Evolutionary conservation across 2,329 filamentous ascomycete species (phyloP).

Genomic region (Hymenoscyphus linearis): DNA sequence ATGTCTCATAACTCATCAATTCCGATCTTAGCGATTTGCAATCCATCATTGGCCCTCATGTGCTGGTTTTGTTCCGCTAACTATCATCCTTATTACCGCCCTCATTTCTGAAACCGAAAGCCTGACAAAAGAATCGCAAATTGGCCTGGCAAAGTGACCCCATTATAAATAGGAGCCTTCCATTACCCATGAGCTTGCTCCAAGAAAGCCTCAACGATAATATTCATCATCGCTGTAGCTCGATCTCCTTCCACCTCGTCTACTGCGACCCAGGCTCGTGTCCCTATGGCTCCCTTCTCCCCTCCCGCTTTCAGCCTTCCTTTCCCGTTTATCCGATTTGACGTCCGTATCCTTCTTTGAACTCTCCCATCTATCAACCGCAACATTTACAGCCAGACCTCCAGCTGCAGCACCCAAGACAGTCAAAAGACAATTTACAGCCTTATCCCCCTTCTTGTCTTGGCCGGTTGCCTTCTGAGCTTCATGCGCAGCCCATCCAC

Average conservation of each 20-base stretch:
- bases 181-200: no score
- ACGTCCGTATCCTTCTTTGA: conserved; percentile 13
- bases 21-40: background rate
- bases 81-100: no score
- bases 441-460: conserved; percentile 10
- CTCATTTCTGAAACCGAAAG: background rate
- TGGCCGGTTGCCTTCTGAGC: conserved; percentile 18
- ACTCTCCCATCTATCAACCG: conserved; percentile 23
- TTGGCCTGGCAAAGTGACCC: background rate
- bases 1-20: background rate
- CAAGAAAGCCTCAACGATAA: background rate
- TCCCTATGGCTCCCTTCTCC: conserved; percentile 4
- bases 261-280: conserved; percentile 1
- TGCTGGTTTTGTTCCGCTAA: no score
- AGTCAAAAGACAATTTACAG: conserved; percentile 18
- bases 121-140: background rate
- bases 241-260: background rate
- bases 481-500: conserved; percentile 26
- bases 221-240: conserved; percentile 6
- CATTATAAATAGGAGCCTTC: background rate
- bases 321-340: conserved; percentile 17
- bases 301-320: conserved; percentile 9
- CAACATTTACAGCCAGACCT: conserved; percentile 24
- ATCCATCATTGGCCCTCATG: background rate
- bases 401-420: conserved; percentile 26